Percentiles rank a stretch among this genome's conserved stretches.
These are phyloP conservation scores for Debaryomyces prosopidis DNA, from an alignment of 805 yeast genomes.

Conservation along the genomic window DNA sequence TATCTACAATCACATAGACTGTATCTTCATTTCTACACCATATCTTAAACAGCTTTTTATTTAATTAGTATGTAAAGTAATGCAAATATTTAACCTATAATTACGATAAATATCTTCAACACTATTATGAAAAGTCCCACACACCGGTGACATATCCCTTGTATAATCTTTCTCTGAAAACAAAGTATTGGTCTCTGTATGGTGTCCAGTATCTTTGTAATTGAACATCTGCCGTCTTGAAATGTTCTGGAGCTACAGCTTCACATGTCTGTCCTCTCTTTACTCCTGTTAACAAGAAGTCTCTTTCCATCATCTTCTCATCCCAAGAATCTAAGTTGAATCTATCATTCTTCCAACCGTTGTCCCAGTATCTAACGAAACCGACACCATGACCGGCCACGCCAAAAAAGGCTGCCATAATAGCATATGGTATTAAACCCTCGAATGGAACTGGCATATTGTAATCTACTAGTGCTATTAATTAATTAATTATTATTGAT, in stretches of 20 bases:
- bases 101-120: not conserved
- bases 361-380: constrained; percentile 48
- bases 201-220: constrained; percentile 46
- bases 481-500: not conserved
- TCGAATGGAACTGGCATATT: constrained; percentile 49
- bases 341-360: constrained; percentile 50
- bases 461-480: not conserved
- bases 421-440: constrained; percentile 47
- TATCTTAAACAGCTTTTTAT: not conserved
- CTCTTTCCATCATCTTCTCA: constrained; percentile 64
- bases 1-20: too few species aligned
- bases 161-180: constrained; percentile 47
- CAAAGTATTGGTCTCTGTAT: constrained; percentile 47
- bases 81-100: not conserved
- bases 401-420: constrained; percentile 46
- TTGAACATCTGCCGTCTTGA: constrained; percentile 52
- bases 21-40: too few species aligned
- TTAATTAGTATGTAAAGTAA: not conserved
- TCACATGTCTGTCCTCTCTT: constrained; percentile 66
- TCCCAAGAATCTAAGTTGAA: constrained; percentile 45
- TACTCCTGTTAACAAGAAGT: constrained; percentile 72
- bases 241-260: constrained; percentile 72
- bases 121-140: constrained; percentile 36
- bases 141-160: constrained; percentile 46
- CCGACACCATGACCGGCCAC: constrained; percentile 48